Conservation (phyloP, 176 grass and related monocot genomes). For the Avena eriantha region DNA sequence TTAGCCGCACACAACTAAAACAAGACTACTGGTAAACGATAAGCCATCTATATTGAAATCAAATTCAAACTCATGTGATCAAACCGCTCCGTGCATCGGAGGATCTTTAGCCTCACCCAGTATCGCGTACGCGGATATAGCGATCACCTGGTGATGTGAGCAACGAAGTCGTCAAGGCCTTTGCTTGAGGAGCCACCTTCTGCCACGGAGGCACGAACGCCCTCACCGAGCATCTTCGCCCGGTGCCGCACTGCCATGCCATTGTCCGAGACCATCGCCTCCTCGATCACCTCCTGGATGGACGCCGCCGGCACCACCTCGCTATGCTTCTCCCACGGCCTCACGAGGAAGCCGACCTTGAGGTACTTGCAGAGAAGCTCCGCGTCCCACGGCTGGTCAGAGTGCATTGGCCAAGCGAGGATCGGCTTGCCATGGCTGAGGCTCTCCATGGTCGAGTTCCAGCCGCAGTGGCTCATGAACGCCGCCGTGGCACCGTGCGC, state of each 20-base stretch:
- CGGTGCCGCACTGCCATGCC: slow-evolving; percentile 36
- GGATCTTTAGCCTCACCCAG: too few relatives aligned
- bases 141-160: slow-evolving; percentile 50
- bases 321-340: slow-evolving; percentile 25
- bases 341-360: slow-evolving; percentile 2
- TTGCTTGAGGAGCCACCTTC: slow-evolving; percentile 42
- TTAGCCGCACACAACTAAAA: too few relatives aligned
- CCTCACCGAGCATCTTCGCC: slow-evolving; percentile 48
- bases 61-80: too few relatives aligned
- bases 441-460: slow-evolving; percentile 76
- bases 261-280: slow-evolving; percentile 42
- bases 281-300: slow-evolving; percentile 48
- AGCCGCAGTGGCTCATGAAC: slow-evolving; percentile 91
- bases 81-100: too few relatives aligned
- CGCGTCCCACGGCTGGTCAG: slow-evolving; percentile 65
- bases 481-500: slow-evolving; percentile 52
- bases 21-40: too few relatives aligned
- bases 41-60: too few relatives aligned
- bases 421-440: slow-evolving; percentile 35
- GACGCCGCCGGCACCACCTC: slow-evolving; percentile 31
- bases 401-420: slow-evolving; percentile 61
- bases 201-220: slow-evolving; percentile 22
- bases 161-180: slow-evolving; percentile 56
- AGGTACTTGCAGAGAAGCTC: slow-evolving; percentile 48
- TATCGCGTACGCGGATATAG: not conserved